Conservation (phyloP, 441 rosid species). For the Manihot esculenta region DNA sequence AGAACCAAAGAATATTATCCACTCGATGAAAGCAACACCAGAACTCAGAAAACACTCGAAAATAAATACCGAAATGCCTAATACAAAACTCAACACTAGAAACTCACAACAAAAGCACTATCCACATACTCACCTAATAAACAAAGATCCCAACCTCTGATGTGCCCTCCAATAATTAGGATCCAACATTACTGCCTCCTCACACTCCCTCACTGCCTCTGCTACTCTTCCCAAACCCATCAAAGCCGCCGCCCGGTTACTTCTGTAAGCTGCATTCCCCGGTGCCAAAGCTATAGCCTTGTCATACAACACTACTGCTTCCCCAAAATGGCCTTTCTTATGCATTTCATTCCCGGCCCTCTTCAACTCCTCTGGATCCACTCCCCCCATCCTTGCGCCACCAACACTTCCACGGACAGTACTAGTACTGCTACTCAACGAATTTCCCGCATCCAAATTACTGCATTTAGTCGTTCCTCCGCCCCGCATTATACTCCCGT, state of each 20-base stretch:
- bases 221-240: constrained; percentile 54
- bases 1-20: not conserved
- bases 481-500: constrained; percentile 90
- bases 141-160: constrained; percentile 69
- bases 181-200: constrained; percentile 77
- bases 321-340: constrained; percentile 65
- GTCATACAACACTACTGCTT: constrained; percentile 72
- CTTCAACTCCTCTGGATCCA: constrained; percentile 77
- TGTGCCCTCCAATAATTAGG: constrained; percentile 74
- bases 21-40: constrained; percentile 1
- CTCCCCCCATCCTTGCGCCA: constrained; percentile 24
- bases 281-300: constrained; percentile 74
- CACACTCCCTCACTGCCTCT: constrained; percentile 83
- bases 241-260: constrained; percentile 82
- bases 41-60: not conserved
- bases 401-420: constrained; percentile 25
- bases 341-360: constrained; percentile 74
- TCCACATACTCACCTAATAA: constrained; percentile 52
- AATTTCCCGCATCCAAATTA: constrained; percentile 19
- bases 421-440: constrained; percentile 20
- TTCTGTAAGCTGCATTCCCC: constrained; percentile 60
- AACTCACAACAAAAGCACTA: not conserved
- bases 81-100: not conserved
- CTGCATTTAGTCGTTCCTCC: constrained; percentile 27
- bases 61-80: not conserved